Evolutionary conservation across 2,329 filamentous ascomycete species (phyloP).

Genomic region (Dothistroma pini): DNA sequence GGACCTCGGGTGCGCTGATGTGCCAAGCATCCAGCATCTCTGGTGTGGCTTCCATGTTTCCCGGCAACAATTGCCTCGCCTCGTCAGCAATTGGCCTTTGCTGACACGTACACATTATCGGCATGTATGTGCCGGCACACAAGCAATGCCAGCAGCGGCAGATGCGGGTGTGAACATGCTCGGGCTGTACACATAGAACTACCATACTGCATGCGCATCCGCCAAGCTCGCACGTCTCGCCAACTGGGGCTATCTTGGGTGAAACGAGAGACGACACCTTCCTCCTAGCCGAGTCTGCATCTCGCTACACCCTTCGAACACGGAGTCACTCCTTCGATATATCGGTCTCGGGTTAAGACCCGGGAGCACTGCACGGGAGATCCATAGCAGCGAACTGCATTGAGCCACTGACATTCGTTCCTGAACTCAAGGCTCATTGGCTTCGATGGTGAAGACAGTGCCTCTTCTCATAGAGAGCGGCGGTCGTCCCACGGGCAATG

Average conservation of each 20-base stretch:
- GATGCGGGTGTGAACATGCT: not conserved
- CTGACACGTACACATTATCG: not conserved
- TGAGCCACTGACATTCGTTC: not conserved
- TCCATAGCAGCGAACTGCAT: not conserved
- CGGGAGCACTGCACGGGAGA: not conserved
- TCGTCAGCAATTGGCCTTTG: not conserved
- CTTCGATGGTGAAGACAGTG: not conserved
- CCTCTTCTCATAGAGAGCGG: not conserved
- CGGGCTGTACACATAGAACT: not conserved
- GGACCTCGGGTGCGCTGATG: not conserved
- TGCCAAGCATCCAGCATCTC: not conserved
- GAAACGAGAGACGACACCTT: not conserved
- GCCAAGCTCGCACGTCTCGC: not conserved
- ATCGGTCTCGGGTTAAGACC: not conserved
- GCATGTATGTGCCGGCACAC: not conserved
- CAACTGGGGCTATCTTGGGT: not conserved
- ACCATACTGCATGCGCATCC: not conserved
- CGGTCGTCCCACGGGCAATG: not conserved
- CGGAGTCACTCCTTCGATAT: not conserved
- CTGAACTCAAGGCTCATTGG: not conserved
- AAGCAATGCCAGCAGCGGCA: not conserved
- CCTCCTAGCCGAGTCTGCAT: not conserved
- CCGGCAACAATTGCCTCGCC: not conserved
- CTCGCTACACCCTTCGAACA: not conserved
- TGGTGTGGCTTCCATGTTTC: not conserved